phyloP scores from a whole-genome alignment of 495 filamentous ascomycete species.

The Saxophila tyrrhenica region DNA sequence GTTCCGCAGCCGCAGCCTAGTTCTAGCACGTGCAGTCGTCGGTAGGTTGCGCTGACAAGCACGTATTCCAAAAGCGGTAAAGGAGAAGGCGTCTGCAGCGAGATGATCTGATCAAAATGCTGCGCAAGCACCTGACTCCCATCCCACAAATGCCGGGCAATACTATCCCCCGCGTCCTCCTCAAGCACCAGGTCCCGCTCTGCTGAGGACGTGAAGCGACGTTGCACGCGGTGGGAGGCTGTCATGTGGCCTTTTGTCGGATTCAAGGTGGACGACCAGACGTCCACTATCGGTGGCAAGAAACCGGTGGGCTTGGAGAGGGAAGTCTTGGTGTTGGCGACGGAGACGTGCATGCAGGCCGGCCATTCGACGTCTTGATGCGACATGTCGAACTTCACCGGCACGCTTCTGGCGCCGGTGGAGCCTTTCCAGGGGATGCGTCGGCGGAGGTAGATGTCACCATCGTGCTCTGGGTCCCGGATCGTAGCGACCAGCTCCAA shows the following conservation, averaged over 20 bases:
- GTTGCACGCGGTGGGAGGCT: slow-evolving; percentile 41
- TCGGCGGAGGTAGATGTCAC: slow-evolving; percentile 35
- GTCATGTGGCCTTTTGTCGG: slow-evolving; percentile 25
- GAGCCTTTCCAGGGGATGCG: slow-evolving; percentile 38
- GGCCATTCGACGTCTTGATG: slow-evolving; percentile 16
- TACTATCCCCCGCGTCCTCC: slow-evolving; percentile 92
- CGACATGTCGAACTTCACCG: slow-evolving; percentile 26
- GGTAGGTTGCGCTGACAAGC: slow-evolving; percentile 17
- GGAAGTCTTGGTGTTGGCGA: slow-evolving; percentile 10
- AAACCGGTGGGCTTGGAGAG: slow-evolving; percentile 9
- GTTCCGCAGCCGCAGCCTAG: slow-evolving; percentile 78
- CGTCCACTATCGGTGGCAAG: slow-evolving; percentile 42
- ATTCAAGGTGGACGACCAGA: slow-evolving; percentile 43
- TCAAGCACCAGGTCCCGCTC: slow-evolving; percentile 41
- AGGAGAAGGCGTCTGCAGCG: slow-evolving; percentile 6
- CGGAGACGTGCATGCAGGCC: slow-evolving; percentile 25
- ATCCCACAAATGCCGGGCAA: slow-evolving; percentile 91
- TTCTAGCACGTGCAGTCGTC: slow-evolving; percentile 42
- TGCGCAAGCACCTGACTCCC: slow-evolving; percentile 49
- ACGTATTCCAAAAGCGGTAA: slow-evolving; percentile 20
- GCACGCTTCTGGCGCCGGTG: slow-evolving; percentile 41
- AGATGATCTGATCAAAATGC: slow-evolving; percentile 30
- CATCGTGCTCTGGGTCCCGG: slow-evolving; percentile 22
- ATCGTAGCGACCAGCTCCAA: slow-evolving; percentile 44
- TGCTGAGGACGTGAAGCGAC: slow-evolving; percentile 33